Evolutionary conservation across 2,329 filamentous ascomycete species (phyloP).

Genomic region (Macrophomina phaseolina): DNA sequence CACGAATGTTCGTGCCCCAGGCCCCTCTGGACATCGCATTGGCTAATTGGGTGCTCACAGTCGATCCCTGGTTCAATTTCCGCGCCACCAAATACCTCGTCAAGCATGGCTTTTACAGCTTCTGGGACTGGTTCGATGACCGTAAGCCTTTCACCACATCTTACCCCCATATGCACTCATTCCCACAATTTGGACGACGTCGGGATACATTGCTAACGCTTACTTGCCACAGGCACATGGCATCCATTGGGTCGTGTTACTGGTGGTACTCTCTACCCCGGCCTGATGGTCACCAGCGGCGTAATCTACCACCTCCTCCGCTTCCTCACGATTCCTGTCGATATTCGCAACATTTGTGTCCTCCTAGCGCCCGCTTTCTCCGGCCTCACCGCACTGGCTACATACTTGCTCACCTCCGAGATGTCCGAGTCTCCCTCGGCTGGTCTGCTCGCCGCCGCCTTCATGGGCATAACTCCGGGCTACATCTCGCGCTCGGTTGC

Average conservation of each 20-base stretch:
- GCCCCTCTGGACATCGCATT: neutral
- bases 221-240: slow-evolving; percentile 74
- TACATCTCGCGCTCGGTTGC: slow-evolving; percentile 98
- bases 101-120: slow-evolving; percentile 95
- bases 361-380: slow-evolving; percentile 94
- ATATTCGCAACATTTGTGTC: slow-evolving; percentile 98
- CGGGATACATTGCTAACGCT: slow-evolving; percentile 7
- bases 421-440: slow-evolving; percentile 96
- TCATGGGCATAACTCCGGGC: slow-evolving; percentile 97
- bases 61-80: slow-evolving; percentile 99
- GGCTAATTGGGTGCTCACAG: slow-evolving; percentile 56
- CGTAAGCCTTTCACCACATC: slow-evolving; percentile 58
- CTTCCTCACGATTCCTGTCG: slow-evolving; percentile 86
- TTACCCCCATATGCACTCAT: neutral
- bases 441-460: slow-evolving; percentile 88
- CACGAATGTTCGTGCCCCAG: slow-evolving; percentile 85
- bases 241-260: slow-evolving; percentile 98
- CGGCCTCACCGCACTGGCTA: slow-evolving; percentile 87
- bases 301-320: slow-evolving; percentile 94
- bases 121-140: slow-evolving; percentile 99
- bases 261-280: slow-evolving; percentile 97
- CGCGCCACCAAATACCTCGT: slow-evolving; percentile 97
- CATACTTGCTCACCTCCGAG: slow-evolving; percentile 95
- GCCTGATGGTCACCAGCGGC: slow-evolving; percentile 98
- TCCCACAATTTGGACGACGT: neutral